These are phyloP conservation scores for Metrosideros polymorpha DNA, from an alignment of 441 rosid genomes.

Conservation along the genomic window DNA sequence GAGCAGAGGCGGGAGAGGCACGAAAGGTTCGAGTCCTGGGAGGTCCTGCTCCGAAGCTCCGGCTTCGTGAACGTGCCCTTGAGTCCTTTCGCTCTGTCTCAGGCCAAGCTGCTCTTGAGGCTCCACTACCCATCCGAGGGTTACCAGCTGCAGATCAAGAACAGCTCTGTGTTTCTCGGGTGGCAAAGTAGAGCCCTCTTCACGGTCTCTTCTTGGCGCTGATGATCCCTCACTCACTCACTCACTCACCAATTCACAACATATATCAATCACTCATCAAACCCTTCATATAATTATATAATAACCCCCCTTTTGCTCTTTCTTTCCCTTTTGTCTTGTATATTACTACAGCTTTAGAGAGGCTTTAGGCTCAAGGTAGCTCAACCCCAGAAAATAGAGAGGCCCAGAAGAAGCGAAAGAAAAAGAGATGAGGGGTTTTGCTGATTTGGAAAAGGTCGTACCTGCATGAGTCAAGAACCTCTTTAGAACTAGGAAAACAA, in stretches of 20 bases:
- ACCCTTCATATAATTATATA: background rate
- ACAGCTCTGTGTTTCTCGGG: constrained; percentile 57
- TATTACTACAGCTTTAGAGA: background rate
- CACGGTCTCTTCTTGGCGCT: constrained; percentile 89
- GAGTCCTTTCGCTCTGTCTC: constrained; percentile 76
- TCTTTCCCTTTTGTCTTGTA: background rate
- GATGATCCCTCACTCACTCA: constrained; percentile 22
- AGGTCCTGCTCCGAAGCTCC: constrained; percentile 43
- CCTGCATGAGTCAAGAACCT: background rate
- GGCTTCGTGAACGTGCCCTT: constrained; percentile 63
- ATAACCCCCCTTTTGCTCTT: background rate
- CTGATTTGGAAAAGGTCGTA: background rate
- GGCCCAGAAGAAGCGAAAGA: background rate
- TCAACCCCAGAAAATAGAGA: background rate
- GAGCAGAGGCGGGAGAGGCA: constrained; percentile 50
- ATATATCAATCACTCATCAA: background rate
- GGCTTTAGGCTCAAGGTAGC: background rate
- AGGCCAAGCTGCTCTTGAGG: constrained; percentile 82
- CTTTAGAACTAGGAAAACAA: background rate
- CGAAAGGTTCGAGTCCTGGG: constrained; percentile 67
- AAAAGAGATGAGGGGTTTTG: background rate
- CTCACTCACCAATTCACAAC: constrained; percentile 16
- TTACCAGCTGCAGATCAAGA: constrained; percentile 57
- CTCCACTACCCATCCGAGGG: constrained; percentile 97
- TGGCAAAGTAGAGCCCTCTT: constrained; percentile 87